phyloP scores from a whole-genome alignment of 345 rosid species.

The Litchi chinensis region DNA sequence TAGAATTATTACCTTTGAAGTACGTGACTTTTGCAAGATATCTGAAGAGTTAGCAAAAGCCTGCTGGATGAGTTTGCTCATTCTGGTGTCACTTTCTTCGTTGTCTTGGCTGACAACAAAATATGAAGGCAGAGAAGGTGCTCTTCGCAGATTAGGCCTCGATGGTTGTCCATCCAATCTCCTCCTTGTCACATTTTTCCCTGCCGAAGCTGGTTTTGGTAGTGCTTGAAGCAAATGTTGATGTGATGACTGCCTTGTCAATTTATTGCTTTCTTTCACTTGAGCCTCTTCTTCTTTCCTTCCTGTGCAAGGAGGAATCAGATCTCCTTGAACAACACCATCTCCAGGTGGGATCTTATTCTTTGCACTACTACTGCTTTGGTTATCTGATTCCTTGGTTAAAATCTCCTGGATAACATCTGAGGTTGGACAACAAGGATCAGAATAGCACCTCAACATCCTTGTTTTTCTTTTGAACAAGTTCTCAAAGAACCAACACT shows the following conservation, averaged over 20 bases:
- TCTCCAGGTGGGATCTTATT: conserved; percentile 6
- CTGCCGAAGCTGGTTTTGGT: conserved; percentile 13
- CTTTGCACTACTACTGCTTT: conserved; percentile 12
- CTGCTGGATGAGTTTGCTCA: conserved; percentile 62
- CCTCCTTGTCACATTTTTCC: conserved; percentile 21
- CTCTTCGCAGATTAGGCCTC: conserved; percentile 34
- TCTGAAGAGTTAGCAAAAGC: conserved; percentile 44
- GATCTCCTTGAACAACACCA: background rate
- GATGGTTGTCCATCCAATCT: conserved; percentile 12
- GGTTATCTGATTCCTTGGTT: conserved; percentile 22
- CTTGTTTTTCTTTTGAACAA: conserved; percentile 37
- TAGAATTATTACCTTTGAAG: conserved; percentile 38
- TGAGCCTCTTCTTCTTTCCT: conserved; percentile 25
- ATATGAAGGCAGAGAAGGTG: conserved; percentile 53
- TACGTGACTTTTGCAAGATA: conserved; percentile 19
- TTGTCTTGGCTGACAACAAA: conserved; percentile 35
- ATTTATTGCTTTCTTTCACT: conserved; percentile 32
- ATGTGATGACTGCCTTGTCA: conserved; percentile 50
- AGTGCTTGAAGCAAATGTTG: conserved; percentile 31
- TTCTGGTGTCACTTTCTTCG: conserved; percentile 50
- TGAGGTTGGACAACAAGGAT: conserved; percentile 55
- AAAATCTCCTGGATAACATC: conserved; percentile 29
- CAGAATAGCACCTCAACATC: conserved; percentile 60
- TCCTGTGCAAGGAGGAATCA: conserved; percentile 30
- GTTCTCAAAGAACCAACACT: conserved; percentile 70